Percentiles rank a stretch among this genome's conserved stretches.
These are phyloP conservation scores for Auricularia auricula-judae DNA, from an alignment of 768 basidiomycete species.

Conservation along the genomic window DNA sequence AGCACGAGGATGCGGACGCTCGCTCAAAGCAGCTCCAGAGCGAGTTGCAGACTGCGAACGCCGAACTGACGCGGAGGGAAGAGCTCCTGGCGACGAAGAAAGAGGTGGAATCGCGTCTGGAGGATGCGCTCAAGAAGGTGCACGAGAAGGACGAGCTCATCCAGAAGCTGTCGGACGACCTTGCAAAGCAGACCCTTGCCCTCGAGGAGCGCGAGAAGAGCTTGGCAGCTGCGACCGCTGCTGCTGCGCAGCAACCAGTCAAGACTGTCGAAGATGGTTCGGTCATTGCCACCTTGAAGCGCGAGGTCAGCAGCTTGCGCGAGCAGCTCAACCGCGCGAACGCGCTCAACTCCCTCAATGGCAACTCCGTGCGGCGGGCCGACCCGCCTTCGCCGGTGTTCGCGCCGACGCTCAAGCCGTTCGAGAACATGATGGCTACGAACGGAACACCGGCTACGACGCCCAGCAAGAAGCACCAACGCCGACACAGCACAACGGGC, in stretches of 20 bases:
- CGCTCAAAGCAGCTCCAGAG: slow-evolving; percentile 61
- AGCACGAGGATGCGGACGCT: slow-evolving; percentile 77
- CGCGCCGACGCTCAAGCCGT: slow-evolving; percentile 59
- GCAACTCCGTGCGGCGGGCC: slow-evolving; percentile 39
- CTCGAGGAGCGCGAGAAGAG: slow-evolving; percentile 68
- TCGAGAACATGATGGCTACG: slow-evolving; percentile 24
- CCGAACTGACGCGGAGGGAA: slow-evolving; percentile 60
- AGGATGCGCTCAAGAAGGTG: slow-evolving; percentile 62
- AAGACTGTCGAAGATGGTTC: slow-evolving; percentile 74
- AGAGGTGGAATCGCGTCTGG: slow-evolving; percentile 68
- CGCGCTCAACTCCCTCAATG: slow-evolving; percentile 78
- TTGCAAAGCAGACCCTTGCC: slow-evolving; percentile 59
- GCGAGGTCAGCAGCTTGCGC: slow-evolving; percentile 82
- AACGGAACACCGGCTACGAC: slow-evolving; percentile 20
- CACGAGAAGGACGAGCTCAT: slow-evolving; percentile 80
- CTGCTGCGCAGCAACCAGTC: slow-evolving; percentile 45
- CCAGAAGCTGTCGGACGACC: slow-evolving; percentile 67
- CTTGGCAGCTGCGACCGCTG: slow-evolving; percentile 14
- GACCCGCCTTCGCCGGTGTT: slow-evolving; percentile 83
- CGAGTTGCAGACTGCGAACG: slow-evolving; percentile 59
- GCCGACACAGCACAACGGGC: slow-evolving; percentile 80
- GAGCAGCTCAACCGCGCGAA: slow-evolving; percentile 96
- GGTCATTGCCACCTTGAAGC: slow-evolving; percentile 81
- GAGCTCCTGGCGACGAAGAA: slow-evolving; percentile 66
- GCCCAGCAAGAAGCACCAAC: slow-evolving; percentile 50